Conservation (phyloP, 148 eudicot species). For the Amaranthus palmeri region DNA sequence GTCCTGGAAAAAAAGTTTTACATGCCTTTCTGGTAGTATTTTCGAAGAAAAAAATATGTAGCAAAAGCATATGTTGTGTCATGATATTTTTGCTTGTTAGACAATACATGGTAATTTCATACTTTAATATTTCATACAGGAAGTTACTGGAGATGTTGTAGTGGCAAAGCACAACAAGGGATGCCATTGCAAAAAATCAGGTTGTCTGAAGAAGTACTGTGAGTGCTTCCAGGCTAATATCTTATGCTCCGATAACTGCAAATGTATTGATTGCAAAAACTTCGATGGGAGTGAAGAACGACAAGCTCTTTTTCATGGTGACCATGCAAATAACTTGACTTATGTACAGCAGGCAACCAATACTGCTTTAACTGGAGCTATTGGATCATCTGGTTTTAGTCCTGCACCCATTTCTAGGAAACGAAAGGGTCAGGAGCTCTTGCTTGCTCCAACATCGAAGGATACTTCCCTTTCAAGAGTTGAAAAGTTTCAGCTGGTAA, state of each 20-base stretch:
- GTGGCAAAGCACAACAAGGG: constrained; percentile 92
- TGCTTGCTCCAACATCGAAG: constrained; percentile 50
- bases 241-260: constrained; percentile 94
- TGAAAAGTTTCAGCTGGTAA: constrained; percentile 63
- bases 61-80: neutral
- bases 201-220: constrained; percentile 94
- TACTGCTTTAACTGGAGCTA: constrained; percentile 97
- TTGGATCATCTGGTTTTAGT: constrained; percentile 91
- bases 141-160: constrained; percentile 66
- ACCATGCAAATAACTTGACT: constrained; percentile 67
- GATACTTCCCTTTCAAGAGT: constrained; percentile 54
- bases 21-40: neutral
- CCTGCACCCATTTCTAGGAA: constrained; percentile 70
- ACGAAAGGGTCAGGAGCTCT: constrained; percentile 74
- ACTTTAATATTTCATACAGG: constrained; percentile 40
- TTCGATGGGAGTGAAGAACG: constrained; percentile 98
- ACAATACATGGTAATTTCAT: neutral
- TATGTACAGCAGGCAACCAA: constrained; percentile 91
- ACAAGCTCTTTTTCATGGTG: constrained; percentile 90
- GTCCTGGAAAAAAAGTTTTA: neutral
- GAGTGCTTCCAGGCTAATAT: constrained; percentile 98
- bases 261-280: constrained; percentile 95
- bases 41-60: neutral
- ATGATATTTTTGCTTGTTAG: neutral
- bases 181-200: constrained; percentile 99